phyloP scores from a whole-genome alignment of 2,329 filamentous ascomycete species.

The Fusarium dimerum region DNA sequence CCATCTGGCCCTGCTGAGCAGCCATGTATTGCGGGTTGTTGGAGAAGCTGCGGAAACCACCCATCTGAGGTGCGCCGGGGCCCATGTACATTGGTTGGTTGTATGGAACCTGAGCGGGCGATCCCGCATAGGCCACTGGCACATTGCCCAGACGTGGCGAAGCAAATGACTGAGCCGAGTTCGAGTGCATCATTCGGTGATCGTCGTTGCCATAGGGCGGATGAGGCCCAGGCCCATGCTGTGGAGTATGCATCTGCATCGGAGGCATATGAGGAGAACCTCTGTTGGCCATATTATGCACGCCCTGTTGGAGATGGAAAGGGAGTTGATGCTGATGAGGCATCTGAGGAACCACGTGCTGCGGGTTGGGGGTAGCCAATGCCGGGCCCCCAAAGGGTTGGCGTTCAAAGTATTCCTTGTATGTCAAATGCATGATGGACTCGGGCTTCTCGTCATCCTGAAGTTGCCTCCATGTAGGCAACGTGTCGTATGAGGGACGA shows the following conservation, averaged over 20 bases:
- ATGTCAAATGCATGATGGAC: constrained; percentile 66
- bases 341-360: constrained; percentile 70
- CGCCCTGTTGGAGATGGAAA: constrained; percentile 76
- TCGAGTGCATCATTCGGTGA: constrained; percentile 86
- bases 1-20: constrained; percentile 71
- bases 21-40: constrained; percentile 71
- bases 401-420: constrained; percentile 78
- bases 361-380: constrained; percentile 67
- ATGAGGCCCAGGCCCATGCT: constrained; percentile 67
- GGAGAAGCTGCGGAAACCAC: constrained; percentile 69
- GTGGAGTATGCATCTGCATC: constrained; percentile 74
- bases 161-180: constrained; percentile 79
- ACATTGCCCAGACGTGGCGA: constrained; percentile 77
- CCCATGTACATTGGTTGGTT: constrained; percentile 73
- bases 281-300: constrained; percentile 65
- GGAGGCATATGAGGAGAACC: constrained; percentile 75
- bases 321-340: constrained; percentile 84
- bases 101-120: constrained; percentile 70
- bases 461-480: constrained; percentile 78
- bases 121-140: constrained; percentile 65
- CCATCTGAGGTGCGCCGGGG: constrained; percentile 69
- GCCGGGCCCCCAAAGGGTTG: constrained; percentile 56
- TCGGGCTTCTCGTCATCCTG: constrained; percentile 70
- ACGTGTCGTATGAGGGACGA: constrained; percentile 79
- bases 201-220: constrained; percentile 75